These are phyloP conservation scores for Mortierella sp. DNA, from an alignment of 371 early-diverging fungal genomes.

Conservation along the genomic window DNA sequence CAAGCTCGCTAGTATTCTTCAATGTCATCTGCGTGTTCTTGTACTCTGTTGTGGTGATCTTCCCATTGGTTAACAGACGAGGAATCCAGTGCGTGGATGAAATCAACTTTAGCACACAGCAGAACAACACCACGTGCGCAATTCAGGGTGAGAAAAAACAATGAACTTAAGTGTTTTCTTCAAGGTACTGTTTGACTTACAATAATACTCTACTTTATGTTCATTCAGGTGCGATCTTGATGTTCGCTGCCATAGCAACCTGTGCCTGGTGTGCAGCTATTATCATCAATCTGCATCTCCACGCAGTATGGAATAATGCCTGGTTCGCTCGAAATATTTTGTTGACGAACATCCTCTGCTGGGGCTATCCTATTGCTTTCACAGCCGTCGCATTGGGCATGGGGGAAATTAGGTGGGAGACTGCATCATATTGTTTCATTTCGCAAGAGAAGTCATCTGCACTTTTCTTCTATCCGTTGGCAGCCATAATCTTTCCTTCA, in stretches of 20 bases:
- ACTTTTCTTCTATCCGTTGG: conserved; percentile 71
- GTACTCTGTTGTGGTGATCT: conserved; percentile 66
- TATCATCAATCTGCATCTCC: conserved; percentile 70
- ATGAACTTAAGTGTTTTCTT: not conserved
- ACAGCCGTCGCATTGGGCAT: conserved; percentile 60
- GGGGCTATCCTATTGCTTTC: conserved; percentile 64
- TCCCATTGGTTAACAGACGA: conserved; percentile 66
- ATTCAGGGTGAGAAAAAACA: conserved; percentile 59
- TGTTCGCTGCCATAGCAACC: conserved; percentile 66
- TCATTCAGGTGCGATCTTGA: conserved; percentile 42
- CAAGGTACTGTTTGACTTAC: no score
- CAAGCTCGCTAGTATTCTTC: conserved; percentile 72
- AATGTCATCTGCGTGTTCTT: conserved; percentile 67
- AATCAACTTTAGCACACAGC: conserved; percentile 61
- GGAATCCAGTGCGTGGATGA: conserved; percentile 67
- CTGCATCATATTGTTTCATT: conserved; percentile 67
- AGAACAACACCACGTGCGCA: conserved; percentile 72
- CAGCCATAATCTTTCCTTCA: conserved; percentile 64
- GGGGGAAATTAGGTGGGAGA: conserved; percentile 65
- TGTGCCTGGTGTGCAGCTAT: conserved; percentile 70
- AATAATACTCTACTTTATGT: not conserved
- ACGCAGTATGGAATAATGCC: conserved; percentile 72
- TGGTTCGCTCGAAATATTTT: conserved; percentile 66
- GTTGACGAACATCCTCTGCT: conserved; percentile 65
- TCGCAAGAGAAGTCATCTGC: conserved; percentile 60